Percentiles rank a stretch among this genome's conserved stretches.
Evolutionary conservation across 345 rosid genomes (phyloP).

Genomic region (Microcos paniculata): DNA sequence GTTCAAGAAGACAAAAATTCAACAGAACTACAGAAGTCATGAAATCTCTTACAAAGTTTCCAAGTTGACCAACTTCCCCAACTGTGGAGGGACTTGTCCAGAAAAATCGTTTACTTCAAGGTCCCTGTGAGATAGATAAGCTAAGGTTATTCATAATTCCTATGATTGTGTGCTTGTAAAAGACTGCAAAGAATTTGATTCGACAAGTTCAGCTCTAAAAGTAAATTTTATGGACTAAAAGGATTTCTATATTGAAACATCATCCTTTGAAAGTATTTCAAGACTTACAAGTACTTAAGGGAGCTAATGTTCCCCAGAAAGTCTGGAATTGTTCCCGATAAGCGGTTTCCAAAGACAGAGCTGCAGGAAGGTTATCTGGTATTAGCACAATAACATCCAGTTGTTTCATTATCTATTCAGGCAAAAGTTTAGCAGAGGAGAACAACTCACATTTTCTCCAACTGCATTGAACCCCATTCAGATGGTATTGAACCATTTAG

Average conservation of each 20-base stretch:
- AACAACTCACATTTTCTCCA: conserved; percentile 44
- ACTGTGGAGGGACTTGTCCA: conserved; percentile 44
- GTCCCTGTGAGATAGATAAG: conserved; percentile 27
- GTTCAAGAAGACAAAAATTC: not conserved
- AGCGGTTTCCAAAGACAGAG: conserved; percentile 39
- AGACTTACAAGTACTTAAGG: conserved; percentile 41
- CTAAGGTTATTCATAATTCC: not conserved
- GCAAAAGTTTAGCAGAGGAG: not conserved
- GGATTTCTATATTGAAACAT: not conserved
- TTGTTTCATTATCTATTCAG: not conserved
- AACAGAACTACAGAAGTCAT: not conserved
- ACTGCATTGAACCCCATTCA: conserved; percentile 55
- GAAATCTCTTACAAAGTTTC: conserved; percentile 40
- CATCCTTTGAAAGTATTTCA: not conserved
- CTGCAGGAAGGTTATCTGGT: conserved; percentile 26
- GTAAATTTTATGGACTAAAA: not conserved
- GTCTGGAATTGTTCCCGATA: conserved; percentile 48
- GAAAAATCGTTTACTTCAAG: conserved; percentile 48
- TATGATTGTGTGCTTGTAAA: not conserved
- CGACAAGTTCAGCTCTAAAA: not conserved
- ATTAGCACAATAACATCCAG: not conserved
- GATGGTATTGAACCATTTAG: conserved; percentile 53
- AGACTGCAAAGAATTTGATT: not conserved
- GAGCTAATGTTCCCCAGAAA: conserved; percentile 35
- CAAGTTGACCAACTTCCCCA: conserved; percentile 45